Evolutionary conservation across 2,329 filamentous ascomycete genomes (phyloP).

Genomic region (Calonectria crousiana): DNA sequence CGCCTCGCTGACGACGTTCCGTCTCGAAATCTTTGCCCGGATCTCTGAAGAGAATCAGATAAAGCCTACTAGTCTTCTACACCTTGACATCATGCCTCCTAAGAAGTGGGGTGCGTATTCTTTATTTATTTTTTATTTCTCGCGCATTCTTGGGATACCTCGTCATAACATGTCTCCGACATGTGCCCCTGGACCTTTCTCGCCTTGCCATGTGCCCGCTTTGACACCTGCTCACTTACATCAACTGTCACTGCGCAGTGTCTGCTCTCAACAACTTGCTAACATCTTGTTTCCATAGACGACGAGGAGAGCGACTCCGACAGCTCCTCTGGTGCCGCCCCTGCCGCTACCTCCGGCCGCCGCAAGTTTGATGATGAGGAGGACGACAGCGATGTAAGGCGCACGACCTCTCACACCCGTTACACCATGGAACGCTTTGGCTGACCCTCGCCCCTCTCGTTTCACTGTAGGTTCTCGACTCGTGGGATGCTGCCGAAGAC

Average conservation of each 20-base stretch:
- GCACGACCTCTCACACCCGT: constrained; percentile 1
- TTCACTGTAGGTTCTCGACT: constrained; percentile 82
- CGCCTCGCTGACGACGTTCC: neutral
- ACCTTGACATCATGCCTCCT: constrained; percentile 56
- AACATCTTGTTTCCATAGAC: constrained; percentile 43
- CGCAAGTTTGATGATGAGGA: constrained; percentile 92
- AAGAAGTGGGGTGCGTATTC: constrained; percentile 57
- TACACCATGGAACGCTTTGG: neutral
- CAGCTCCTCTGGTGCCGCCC: constrained; percentile 52
- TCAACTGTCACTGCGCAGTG: neutral
- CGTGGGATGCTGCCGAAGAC: constrained; percentile 97
- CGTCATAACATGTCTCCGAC: neutral
- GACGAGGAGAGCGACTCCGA: constrained; percentile 55
- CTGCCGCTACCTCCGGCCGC: constrained; percentile 56
- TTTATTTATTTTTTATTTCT: neutral
- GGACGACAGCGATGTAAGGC: constrained; percentile 80
- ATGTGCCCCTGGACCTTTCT: neutral
- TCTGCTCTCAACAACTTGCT: neutral
- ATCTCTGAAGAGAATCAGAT: constrained; percentile 23
- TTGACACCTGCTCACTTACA: neutral
- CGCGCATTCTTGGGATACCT: neutral
- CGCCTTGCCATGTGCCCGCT: neutral
- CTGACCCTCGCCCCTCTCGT: constrained; percentile 11
- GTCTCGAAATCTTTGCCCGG: neutral
- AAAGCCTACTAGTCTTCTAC: constrained; percentile 27